phyloP scores from a whole-genome alignment of 495 filamentous ascomycete species.

The Neurospora sp. region DNA sequence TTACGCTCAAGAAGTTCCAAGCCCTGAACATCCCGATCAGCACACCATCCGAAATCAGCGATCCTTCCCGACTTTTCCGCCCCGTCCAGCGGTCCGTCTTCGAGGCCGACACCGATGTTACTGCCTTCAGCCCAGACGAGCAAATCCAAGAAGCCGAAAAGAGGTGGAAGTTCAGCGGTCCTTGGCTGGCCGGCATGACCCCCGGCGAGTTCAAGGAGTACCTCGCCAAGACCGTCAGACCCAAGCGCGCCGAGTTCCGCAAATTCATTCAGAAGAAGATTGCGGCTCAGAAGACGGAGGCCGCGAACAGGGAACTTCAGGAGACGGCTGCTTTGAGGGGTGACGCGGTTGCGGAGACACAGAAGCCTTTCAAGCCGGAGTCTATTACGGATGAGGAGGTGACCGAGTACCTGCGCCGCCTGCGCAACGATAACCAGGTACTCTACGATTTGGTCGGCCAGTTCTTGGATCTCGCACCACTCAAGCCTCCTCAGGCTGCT shows the following conservation, averaged over 20 bases:
- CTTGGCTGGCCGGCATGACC: conserved; percentile 69
- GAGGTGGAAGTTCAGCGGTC: conserved; percentile 69
- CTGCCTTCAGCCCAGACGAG: conserved; percentile 23
- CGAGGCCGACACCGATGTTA: conserved; percentile 44
- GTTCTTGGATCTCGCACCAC: conserved; percentile 47
- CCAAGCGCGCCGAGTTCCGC: conserved; percentile 50
- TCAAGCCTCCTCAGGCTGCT: conserved; percentile 11
- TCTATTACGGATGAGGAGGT: conserved; percentile 53
- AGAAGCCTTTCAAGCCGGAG: conserved; percentile 16
- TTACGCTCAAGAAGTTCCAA: conserved; percentile 78
- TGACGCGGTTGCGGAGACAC: conserved; percentile 18
- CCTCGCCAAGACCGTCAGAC: conserved; percentile 50
- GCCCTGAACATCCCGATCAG: conserved; percentile 50
- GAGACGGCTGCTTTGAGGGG: conserved; percentile 39
- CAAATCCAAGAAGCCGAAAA: conserved; percentile 21
- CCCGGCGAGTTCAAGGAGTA: conserved; percentile 61
- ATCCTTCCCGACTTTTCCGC: conserved; percentile 1
- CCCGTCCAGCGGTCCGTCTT: conserved; percentile 41
- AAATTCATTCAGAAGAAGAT: conserved; percentile 42
- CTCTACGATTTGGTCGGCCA: conserved; percentile 38
- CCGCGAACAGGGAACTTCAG: conserved; percentile 13
- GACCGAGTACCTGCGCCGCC: conserved; percentile 44
- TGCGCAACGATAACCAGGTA: conserved; percentile 41
- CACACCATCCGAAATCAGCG: conserved; percentile 27
- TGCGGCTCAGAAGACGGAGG: conserved; percentile 33